Evolutionary conservation across 2,329 filamentous ascomycete species (phyloP).

Genomic region (Rutstroemia sp.): DNA sequence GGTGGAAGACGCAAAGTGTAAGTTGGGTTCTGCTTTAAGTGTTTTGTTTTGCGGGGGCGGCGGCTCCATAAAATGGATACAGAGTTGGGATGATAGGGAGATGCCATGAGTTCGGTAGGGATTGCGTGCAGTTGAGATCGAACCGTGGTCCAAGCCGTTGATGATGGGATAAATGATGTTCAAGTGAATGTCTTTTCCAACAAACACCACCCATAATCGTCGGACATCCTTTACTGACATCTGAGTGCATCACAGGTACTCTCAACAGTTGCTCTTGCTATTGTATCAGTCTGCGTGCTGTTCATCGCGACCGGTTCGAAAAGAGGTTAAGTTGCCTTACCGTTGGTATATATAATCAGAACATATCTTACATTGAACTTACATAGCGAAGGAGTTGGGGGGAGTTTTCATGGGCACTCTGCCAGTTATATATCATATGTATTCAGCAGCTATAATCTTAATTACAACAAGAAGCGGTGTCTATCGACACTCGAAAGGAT

Average conservation of each 20-base stretch:
- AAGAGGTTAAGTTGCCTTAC: constrained; percentile 10
- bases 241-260: constrained; percentile 42
- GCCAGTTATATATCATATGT: not conserved
- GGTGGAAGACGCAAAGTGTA: constrained; percentile 85
- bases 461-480: constrained; percentile 6
- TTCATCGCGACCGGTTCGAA: constrained; percentile 42
- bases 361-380: not conserved
- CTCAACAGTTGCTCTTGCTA: constrained; percentile 51
- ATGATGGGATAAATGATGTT: too few species aligned
- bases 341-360: not conserved
- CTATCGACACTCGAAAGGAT: not conserved
- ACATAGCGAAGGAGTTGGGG: constrained; percentile 7
- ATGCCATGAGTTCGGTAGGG: too few species aligned
- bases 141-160: too few species aligned
- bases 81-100: not conserved
- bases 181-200: too few species aligned
- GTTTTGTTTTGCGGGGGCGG: not conserved
- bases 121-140: not conserved
- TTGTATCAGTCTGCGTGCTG: constrained; percentile 58
- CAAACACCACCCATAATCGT: too few species aligned
- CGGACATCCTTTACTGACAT: too few species aligned
- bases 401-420: not conserved
- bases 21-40: constrained; percentile 8
- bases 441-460: constrained; percentile 1
- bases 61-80: not conserved